Conservation (phyloP, 148 eudicot genomes). For the Selenicereus undatus region DNA sequence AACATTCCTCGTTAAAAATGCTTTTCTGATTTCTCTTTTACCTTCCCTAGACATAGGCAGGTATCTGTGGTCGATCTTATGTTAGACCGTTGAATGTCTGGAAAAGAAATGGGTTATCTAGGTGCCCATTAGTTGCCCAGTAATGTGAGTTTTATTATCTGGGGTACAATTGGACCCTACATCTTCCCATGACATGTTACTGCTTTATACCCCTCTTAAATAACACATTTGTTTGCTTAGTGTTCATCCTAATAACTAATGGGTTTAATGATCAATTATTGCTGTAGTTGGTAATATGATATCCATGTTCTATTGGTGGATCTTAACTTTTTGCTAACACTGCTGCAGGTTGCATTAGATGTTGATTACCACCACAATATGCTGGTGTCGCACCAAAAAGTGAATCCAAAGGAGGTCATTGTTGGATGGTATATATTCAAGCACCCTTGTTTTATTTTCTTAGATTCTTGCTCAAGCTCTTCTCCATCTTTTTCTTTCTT, state of each 20-base stretch:
- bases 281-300: not conserved
- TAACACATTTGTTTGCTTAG: not conserved
- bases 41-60: constrained; percentile 26
- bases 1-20: not conserved
- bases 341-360: constrained; percentile 82
- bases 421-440: constrained; percentile 80
- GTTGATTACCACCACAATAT: constrained; percentile 95
- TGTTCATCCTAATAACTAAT: not conserved
- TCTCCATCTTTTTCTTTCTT: not conserved
- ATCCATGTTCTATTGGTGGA: not conserved
- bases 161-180: constrained; percentile 25
- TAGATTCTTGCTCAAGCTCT: not conserved
- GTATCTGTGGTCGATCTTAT: constrained; percentile 20
- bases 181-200: not conserved
- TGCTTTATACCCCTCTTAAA: not conserved
- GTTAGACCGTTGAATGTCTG: constrained; percentile 32
- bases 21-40: not conserved
- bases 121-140: constrained; percentile 28
- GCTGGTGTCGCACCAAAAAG: constrained; percentile 86
- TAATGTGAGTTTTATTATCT: constrained; percentile 14
- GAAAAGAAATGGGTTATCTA: constrained; percentile 4
- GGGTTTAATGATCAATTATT: not conserved
- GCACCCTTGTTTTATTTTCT: not conserved
- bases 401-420: constrained; percentile 93
- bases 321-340: not conserved